phyloP scores from a whole-genome alignment of 2,329 filamentous ascomycete species.

The Aspergillus aculeatinus region DNA sequence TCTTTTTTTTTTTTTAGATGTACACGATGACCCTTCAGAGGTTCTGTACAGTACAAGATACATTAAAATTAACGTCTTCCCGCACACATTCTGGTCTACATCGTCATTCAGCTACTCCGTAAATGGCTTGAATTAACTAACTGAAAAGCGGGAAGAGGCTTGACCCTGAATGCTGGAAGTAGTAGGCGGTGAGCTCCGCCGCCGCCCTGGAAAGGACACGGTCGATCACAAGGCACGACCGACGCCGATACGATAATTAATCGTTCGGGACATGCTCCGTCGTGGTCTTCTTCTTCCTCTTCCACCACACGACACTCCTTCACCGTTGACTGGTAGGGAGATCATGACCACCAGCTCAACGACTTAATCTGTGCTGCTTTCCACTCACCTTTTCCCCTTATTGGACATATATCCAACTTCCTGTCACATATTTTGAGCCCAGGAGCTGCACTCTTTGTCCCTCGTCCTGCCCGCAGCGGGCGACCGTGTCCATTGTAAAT shows the following conservation, averaged over 20 bases:
- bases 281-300: neutral
- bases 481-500: conserved; percentile 34
- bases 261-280: conserved; percentile 21
- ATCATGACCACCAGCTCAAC: conserved; percentile 12
- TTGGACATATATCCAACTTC: conserved; percentile 1
- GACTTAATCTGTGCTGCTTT: conserved; percentile 7
- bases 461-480: conserved; percentile 30
- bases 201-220: conserved; percentile 36
- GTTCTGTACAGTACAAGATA: neutral
- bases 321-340: conserved; percentile 7
- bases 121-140: too few species aligned
- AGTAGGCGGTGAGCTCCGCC: conserved; percentile 30
- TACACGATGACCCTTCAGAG: neutral
- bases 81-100: neutral
- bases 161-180: conserved; percentile 5
- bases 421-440: conserved; percentile 1
- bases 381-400: neutral
- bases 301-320: conserved; percentile 8
- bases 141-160: neutral
- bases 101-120: neutral
- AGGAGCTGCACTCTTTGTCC: conserved; percentile 7
- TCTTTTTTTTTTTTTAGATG: neutral
- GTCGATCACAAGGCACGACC: conserved; percentile 35
- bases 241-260: conserved; percentile 26
- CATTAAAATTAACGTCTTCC: neutral